Evolutionary conservation across 2,329 filamentous ascomycete species (phyloP), one percentile per base, ranked within the genome.

Genomic region (Trichoderma sp.): DNA sequence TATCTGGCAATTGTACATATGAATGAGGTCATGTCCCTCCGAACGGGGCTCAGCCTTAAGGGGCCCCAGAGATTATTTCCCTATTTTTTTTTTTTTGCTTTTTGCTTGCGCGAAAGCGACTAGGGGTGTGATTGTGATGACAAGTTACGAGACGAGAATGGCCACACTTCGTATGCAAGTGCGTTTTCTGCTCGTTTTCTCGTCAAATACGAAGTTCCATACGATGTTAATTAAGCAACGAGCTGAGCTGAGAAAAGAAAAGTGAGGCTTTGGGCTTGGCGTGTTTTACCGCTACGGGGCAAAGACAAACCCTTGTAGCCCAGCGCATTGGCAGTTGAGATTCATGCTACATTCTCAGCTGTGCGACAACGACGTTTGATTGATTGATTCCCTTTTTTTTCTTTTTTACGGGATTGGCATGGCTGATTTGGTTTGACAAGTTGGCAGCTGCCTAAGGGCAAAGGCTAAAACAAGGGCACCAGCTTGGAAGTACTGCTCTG

Each of bases 271-370:
- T 45, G 69, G 68, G 35, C 69, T 21, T 45, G 69, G 69, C 69
- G 69, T 50, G 69, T 72, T 72, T 72, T 72, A 72, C 62, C 69
- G 69, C 56, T 27, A 72, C 33, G 59, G 69, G 69, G 69, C 38
- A 8, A 12, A 21, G 8, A 7, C 14, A 41, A 50, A 21, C 45
- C 45, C 45, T n/a, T 18, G 38, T 41, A 41, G 38, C 38, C 1
- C 38, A 41, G 38, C 38, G 38, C 38, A 41, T 18, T 41, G 18
- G 29, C 38, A 41, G 38, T 18, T 41, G 16, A 41, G 38, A 41
- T 41, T 41, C 38, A 41, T 38, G 35, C 33, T n/a, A n/a, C n/a
- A n/a, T n/a, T n/a, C n/a, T n/a, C 31, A 33, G 31, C 35, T n/a
- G n/a, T n/a, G n/a, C 45, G 45, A 50, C 18, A 45, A 45, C 41